Base-by-base conservation (phyloP, 1,284 basidiomycete genomes). In the Ustilago sp. region DNA sequence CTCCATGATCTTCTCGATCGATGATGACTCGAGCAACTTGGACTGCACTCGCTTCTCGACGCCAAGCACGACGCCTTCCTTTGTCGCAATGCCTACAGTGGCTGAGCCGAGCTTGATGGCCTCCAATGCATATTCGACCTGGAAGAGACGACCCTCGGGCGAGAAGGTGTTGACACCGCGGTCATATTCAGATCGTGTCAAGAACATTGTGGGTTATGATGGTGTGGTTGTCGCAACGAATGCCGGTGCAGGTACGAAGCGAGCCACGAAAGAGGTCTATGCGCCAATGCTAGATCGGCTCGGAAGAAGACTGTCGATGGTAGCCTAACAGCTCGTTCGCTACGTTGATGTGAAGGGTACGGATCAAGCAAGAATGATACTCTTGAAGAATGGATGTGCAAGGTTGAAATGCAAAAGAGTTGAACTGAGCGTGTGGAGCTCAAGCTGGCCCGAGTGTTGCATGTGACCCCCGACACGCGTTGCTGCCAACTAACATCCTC, bases 1-100 rank as follows among this genome's bases (percentile, higher is more conserved):
- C 89, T 99, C 96, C 95, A 99, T 98, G 86, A 99, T 99, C 89
- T 99, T 99, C 87, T 99, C 97, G 86, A 99, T 96, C 63, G 94
- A 95, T 74, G 91, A 93, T 19, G 94, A 92, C 88, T 98, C 97
- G 79, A 99, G 91, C 62, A 99, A 90, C 31, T 94, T 93, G 0
- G 95, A 98, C 88, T 98, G 95, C 59, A 98, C 94, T 86, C 97
- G 94, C 89, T 99, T 98, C 89, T 99, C 97, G 73, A 99, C 95
- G 59, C 91, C 97, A 73, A 99, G 92, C 69, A 99, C 90, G 75
- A 95, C 93, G 67, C 97, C 97, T 78, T 94, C 89, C 43, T 91
- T 89, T 1, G 88, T 89, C 31, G 87, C 82, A 55, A 88, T 87
- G 66, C 96, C 97, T 79, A 99, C 93, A 19, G 97, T 98, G 63